These are phyloP conservation scores for Talaromyces amestolkiae DNA, from an alignment of 2,329 filamentous ascomycete genomes.

Conservation along the genomic window DNA sequence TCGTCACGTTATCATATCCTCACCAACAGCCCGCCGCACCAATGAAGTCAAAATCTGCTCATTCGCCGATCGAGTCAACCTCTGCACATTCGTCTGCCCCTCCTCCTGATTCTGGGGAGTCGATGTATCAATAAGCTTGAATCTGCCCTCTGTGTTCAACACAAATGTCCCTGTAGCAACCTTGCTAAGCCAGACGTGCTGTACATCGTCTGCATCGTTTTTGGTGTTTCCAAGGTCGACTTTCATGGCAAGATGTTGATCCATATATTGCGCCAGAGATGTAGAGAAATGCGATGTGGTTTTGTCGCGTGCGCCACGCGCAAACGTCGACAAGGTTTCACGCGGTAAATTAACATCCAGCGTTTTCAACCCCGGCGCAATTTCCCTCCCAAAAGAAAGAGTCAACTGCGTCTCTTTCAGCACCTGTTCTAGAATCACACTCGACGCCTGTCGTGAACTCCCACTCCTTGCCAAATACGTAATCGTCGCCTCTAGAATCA, in stretches of 20 bases:
- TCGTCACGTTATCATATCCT: slow-evolving; percentile 20
- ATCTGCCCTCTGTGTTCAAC: slow-evolving; percentile 37
- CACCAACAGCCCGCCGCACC: slow-evolving; percentile 28
- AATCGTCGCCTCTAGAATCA: slow-evolving; percentile 42
- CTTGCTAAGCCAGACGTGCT: slow-evolving; percentile 37
- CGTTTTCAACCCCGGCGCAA: slow-evolving; percentile 35
- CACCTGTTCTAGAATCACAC: slow-evolving; percentile 29
- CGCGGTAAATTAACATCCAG: slow-evolving; percentile 38
- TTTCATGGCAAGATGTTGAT: slow-evolving; percentile 41
- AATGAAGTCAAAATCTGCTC: slow-evolving; percentile 33
- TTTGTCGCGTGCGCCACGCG: slow-evolving; percentile 23
- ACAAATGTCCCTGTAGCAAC: slow-evolving; percentile 41
- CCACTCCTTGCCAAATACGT: slow-evolving; percentile 19
- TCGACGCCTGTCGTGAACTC: slow-evolving; percentile 7
- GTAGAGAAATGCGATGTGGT: slow-evolving; percentile 24
- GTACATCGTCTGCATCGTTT: slow-evolving; percentile 5
- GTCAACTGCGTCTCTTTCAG: slow-evolving; percentile 42
- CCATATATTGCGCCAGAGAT: slow-evolving; percentile 36
- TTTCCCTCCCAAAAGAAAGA: slow-evolving; percentile 35
- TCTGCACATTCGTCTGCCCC: slow-evolving; percentile 10
- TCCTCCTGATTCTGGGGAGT: background rate
- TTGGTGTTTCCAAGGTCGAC: slow-evolving; percentile 31
- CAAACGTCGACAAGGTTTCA: slow-evolving; percentile 25
- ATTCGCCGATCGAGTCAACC: slow-evolving; percentile 30
- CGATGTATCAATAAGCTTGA: slow-evolving; percentile 36